phyloP scores from a whole-genome alignment of 805 yeast genomes.

The Sugiyamaella lignohabitans region DNA sequence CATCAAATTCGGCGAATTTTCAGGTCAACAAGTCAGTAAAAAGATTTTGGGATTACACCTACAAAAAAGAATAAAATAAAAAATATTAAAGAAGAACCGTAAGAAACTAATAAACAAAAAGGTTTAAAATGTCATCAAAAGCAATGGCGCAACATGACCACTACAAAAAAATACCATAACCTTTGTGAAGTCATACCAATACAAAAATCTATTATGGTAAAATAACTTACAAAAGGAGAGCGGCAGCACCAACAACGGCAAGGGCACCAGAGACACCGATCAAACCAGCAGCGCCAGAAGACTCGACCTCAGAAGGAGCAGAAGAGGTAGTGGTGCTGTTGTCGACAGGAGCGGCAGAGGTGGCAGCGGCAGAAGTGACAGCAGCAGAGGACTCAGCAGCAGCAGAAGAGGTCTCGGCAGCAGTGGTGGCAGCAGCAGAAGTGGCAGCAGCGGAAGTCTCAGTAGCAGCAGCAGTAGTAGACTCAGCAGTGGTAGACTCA shows the following conservation, averaged over 20 bases:
- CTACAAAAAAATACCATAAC: too few relatives aligned
- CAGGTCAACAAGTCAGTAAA: too few relatives aligned
- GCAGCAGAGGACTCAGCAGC: constrained; percentile 15
- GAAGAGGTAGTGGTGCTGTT: constrained; percentile 6
- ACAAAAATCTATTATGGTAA: neutral
- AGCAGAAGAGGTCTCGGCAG: constrained; percentile 12
- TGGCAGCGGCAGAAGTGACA: constrained; percentile 14
- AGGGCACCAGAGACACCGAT: constrained; percentile 9
- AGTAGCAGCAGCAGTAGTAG: constrained; percentile 9
- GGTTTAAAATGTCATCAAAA: too few relatives aligned
- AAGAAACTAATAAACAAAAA: too few relatives aligned
- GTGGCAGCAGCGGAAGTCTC: constrained; percentile 13
- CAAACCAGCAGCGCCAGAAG: neutral
- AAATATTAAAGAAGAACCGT: too few relatives aligned
- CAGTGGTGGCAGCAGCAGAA: constrained; percentile 10
- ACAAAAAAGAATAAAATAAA: too few relatives aligned
- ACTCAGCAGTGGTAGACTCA: constrained; percentile 4
- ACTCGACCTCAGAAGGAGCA: constrained; percentile 4
- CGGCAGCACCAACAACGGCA: constrained; percentile 14
- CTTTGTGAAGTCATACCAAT: too few relatives aligned
- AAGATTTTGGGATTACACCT: too few relatives aligned
- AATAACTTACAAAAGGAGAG: constrained; percentile 13
- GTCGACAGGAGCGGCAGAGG: constrained; percentile 4
- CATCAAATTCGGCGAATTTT: too few relatives aligned
- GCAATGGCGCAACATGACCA: too few relatives aligned